Evolutionary conservation across 2,329 filamentous ascomycete species (phyloP), one percentile per base, ranked within the genome.

Genomic region (Dactylonectria macrodidyma): DNA sequence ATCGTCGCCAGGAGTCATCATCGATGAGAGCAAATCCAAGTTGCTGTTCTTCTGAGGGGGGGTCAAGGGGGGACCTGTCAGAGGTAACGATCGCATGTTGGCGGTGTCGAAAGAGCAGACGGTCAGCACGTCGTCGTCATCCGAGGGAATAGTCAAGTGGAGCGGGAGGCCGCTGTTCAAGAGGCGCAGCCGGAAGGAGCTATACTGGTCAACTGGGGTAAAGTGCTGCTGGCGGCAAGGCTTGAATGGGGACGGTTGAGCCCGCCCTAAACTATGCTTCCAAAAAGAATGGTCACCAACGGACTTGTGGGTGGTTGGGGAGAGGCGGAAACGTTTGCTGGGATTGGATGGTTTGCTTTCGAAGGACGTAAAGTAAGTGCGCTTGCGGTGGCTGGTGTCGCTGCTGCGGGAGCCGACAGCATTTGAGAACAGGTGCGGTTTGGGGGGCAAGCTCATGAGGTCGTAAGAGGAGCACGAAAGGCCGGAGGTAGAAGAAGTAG

Each of bases 241-340:
- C 82, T 95, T 93, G 76, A 94, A 91, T 26, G 95, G 95, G 5
- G 95, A 98, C 5, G 95, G 97, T 78, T 97, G 92, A 19, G 94
- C 89, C 66, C 97, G 84, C 75, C 92, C 90, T 78, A 95, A 91
- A 66, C 87, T 88, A 76, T 90, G 90, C 81, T 93, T 96, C 94
- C 94, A 97, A 1, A 91, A 88, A 19, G 86, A 30, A 30, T 30
- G 81, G 63, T 90, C 86, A 52, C 81, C 79, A 16, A 88, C 80
- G 69, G 90, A 86, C 83, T 92, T 85, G 84, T 89, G 78, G 78
- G 88, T 78, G 75, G 89, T 83, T 75, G 93, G 87, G 75, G 91
- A 86, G 30, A 66, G 73, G 68, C 94, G 92, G 76, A 91, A 89
- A 73, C 93, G 91, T 81, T 95, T 95, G 80, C 84, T 86, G 5